phyloP scores from a whole-genome alignment of 768 basidiomycete species.

The Russula emetica region DNA sequence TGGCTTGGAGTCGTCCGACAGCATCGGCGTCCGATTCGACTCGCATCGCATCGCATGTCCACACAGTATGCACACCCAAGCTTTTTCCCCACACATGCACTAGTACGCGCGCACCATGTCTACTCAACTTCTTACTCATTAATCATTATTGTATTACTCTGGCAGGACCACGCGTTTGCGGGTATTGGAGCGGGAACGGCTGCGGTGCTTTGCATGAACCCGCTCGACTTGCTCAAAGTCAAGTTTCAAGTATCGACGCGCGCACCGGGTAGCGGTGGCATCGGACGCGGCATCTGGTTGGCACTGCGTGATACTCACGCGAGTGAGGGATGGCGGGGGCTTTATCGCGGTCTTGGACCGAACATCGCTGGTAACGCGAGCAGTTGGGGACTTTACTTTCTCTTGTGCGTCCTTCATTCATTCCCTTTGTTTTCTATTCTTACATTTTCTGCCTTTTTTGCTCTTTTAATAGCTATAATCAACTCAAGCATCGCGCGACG shows the following conservation, averaged over 20 bases:
- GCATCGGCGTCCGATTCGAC: not conserved
- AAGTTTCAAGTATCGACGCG: constrained; percentile 85
- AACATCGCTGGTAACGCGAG: constrained; percentile 94
- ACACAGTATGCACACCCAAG: constrained; percentile 25
- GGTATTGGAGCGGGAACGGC: constrained; percentile 91
- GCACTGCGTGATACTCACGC: constrained; percentile 69
- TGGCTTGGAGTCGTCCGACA: no score
- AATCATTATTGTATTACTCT: no score
- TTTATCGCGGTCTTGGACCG: constrained; percentile 86
- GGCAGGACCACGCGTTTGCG: constrained; percentile 90
- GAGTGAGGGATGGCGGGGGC: constrained; percentile 72
- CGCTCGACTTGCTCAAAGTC: constrained; percentile 92
- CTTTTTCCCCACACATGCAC: constrained; percentile 32
- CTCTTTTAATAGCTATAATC: constrained; percentile 71
- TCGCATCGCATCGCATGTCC: constrained; percentile 14
- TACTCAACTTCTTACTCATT: not conserved
- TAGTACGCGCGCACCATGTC: constrained; percentile 28
- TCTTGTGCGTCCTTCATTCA: constrained; percentile 64
- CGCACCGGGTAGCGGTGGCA: constrained; percentile 51
- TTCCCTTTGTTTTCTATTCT: not conserved
- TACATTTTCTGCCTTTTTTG: not conserved
- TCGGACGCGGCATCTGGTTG: constrained; percentile 71
- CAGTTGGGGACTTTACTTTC: constrained; percentile 97
- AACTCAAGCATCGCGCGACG: constrained; percentile 78
- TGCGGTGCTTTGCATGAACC: constrained; percentile 94